Percentiles rank a stretch among this genome's conserved stretches.
These are phyloP conservation scores for Goffeauzyma gilvescens DNA, from an alignment of 768 basidiomycete genomes.

Conservation along the genomic window DNA sequence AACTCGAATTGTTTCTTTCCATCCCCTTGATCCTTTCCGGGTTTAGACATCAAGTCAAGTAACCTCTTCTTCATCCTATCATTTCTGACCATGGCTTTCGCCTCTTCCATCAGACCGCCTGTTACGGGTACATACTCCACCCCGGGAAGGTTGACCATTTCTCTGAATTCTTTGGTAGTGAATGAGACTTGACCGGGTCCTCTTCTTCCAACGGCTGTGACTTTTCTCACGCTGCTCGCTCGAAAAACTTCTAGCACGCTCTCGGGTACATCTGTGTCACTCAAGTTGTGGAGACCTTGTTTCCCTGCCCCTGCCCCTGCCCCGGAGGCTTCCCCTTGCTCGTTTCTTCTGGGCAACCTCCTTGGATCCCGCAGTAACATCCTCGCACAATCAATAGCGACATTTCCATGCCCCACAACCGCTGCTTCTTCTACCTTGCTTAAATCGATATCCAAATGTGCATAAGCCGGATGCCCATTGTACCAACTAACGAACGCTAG, in stretches of 20 bases:
- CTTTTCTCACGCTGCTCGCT: constrained; percentile 47
- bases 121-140: constrained; percentile 37
- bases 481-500: constrained; percentile 88
- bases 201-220: constrained; percentile 66
- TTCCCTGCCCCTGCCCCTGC: not conserved
- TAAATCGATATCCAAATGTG: constrained; percentile 46
- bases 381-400: constrained; percentile 76
- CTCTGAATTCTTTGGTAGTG: constrained; percentile 79
- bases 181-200: constrained; percentile 79
- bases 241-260: constrained; percentile 51
- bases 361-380: constrained; percentile 65
- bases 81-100: constrained; percentile 19
- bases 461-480: constrained; percentile 64
- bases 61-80: constrained; percentile 33
- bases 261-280: constrained; percentile 68
- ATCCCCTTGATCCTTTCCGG: constrained; percentile 7
- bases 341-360: constrained; percentile 41
- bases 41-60: constrained; percentile 31
- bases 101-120: constrained; percentile 17
- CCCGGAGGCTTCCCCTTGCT: too few species aligned
- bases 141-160: constrained; percentile 49
- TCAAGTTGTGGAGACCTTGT: too few species aligned
- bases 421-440: constrained; percentile 47
- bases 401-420: constrained; percentile 84
- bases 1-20: constrained; percentile 16